A percentile compares a stretch with the other conserved stretches of the same genome.
phyloP scores from a whole-genome alignment of 768 basidiomycete species.

The Baorangia bicolor region DNA sequence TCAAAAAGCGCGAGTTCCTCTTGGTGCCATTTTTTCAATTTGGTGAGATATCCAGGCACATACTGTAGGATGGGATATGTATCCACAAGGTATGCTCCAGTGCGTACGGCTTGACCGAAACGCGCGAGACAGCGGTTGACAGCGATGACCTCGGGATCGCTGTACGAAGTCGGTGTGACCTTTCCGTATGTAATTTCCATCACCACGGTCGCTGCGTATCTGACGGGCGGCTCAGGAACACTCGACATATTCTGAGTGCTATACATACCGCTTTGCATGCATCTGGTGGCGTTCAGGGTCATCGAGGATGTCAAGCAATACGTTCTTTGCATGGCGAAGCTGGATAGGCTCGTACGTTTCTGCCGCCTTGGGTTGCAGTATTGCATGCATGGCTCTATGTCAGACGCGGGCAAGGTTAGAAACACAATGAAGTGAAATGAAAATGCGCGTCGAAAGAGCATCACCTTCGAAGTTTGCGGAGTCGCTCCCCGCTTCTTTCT shows the following conservation, averaged over 20 bases:
- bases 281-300: conserved; percentile 6
- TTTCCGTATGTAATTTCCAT: conserved; percentile 5
- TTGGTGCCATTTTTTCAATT: conserved; percentile 3
- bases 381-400: not conserved
- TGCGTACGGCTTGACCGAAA: not conserved
- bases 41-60: conserved; percentile 7
- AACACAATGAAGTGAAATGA: not conserved
- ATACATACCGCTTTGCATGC: conserved; percentile 2
- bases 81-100: conserved; percentile 6
- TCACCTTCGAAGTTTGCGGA: not conserved
- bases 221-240: not conserved
- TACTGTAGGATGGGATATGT: conserved; percentile 6
- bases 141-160: conserved; percentile 6
- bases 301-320: conserved; percentile 3
- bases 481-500: not conserved
- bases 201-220: conserved; percentile 4
- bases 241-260: no score
- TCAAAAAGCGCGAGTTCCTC: conserved; percentile 10
- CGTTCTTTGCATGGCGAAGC: conserved; percentile 1
- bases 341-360: conserved; percentile 6
- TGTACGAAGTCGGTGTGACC: conserved; percentile 4
- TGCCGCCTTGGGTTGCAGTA: conserved; percentile 2
- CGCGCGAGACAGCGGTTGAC: not conserved
- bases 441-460: not conserved
- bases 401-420: not conserved